A percentile compares a stretch with the other conserved stretches of the same genome.
These are phyloP conservation scores for Eucalyptus marginata DNA, from an alignment of 345 rosid genomes.

Conservation along the genomic window DNA sequence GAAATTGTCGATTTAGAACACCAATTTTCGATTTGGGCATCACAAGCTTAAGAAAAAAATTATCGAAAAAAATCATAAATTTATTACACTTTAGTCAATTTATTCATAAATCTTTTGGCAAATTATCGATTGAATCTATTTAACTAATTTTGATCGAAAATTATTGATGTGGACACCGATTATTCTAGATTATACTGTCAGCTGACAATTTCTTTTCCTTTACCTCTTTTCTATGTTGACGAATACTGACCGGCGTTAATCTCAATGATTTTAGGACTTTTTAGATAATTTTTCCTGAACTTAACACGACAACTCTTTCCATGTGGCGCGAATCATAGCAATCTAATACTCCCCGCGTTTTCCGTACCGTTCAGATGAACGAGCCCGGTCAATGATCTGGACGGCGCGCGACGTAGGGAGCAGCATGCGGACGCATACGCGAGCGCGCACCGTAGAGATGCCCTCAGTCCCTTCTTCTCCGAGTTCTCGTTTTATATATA, in stretches of 20 bases:
- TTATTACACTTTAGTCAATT: rapidly evolving
- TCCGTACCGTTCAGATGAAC: not conserved
- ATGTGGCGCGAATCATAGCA: not conserved
- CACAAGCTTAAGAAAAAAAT: too few relatives aligned
- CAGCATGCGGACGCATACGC: not conserved
- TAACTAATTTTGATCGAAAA: rapidly evolving
- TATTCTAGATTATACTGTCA: too few relatives aligned
- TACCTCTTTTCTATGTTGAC: too few relatives aligned
- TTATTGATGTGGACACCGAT: rapidly evolving
- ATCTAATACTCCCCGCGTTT: not conserved
- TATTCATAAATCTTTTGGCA: too few relatives aligned
- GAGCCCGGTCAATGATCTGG: not conserved
- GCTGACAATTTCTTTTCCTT: too few relatives aligned
- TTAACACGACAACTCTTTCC: too few relatives aligned
- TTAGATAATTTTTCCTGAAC: too few relatives aligned
- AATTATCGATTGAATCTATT: rapidly evolving
- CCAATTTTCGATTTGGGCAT: too few relatives aligned
- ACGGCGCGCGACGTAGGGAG: not conserved
- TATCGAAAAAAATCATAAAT: too few relatives aligned
- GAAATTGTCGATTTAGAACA: rapidly evolving
- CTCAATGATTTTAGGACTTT: too few relatives aligned
- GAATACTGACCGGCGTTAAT: too few relatives aligned
- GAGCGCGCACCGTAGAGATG: not conserved
- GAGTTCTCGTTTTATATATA: not conserved
- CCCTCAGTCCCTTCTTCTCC: not conserved